Conservation (phyloP, 2,329 filamentous ascomycete species). For the Ophiostoma himal-ulmi region DNA sequence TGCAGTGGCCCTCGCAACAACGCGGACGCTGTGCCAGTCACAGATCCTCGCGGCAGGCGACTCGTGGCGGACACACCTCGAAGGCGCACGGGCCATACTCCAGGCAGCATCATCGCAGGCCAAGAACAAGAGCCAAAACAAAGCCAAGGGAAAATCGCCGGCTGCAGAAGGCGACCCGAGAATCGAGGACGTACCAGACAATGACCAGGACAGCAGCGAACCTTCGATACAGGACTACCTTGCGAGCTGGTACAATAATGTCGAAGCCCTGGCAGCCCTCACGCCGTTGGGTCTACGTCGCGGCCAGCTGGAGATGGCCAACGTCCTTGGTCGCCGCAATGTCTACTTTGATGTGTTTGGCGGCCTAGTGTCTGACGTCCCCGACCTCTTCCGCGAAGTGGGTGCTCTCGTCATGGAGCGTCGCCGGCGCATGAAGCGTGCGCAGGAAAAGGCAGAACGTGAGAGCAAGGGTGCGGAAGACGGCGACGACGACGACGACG, state of each 20-base stretch:
- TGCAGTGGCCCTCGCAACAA: slow-evolving; percentile 19
- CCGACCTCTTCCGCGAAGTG: slow-evolving; percentile 23
- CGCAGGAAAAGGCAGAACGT: neutral
- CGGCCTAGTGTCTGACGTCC: slow-evolving; percentile 23
- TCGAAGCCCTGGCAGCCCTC: slow-evolving; percentile 19
- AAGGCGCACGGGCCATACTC: slow-evolving; percentile 20
- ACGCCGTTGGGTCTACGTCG: slow-evolving; percentile 19
- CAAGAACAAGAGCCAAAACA: neutral
- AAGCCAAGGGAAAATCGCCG: neutral
- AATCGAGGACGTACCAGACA: neutral
- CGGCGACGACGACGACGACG: neutral
- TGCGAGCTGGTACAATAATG: slow-evolving; percentile 23
- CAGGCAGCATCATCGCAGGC: slow-evolving; percentile 9
- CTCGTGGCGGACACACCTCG: slow-evolving; percentile 22
- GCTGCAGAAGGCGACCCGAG: neutral
- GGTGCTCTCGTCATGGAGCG: slow-evolving; percentile 22
- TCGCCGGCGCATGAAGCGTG: neutral
- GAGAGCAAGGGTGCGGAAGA: neutral
- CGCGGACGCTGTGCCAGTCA: slow-evolving; percentile 22
- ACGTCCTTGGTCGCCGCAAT: neutral
- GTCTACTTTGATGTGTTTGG: slow-evolving; percentile 25
- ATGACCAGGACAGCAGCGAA: neutral
- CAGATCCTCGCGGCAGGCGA: slow-evolving; percentile 18
- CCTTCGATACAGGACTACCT: slow-evolving; percentile 15
- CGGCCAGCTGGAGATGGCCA: slow-evolving; percentile 18